Evolutionary conservation across 352 stramenopile genomes (phyloP).

Genomic region (Globisporangium mamillatum): DNA sequence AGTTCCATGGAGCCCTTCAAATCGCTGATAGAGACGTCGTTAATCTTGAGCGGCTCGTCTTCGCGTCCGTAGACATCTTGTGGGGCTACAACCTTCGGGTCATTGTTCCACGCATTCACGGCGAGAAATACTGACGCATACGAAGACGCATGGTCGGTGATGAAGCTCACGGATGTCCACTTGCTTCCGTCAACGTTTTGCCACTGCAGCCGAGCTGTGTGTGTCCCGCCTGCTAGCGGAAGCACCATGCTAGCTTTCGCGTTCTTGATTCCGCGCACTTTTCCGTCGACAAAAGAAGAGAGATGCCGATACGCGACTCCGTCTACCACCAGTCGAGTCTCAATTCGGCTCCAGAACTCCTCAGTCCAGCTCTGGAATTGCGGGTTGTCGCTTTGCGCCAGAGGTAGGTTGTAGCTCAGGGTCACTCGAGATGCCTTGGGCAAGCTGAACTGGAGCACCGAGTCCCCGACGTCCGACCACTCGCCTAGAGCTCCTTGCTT

Average conservation of each 20-base stretch:
- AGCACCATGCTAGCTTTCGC: slow-evolving; percentile 66
- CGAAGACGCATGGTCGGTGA: slow-evolving; percentile 61
- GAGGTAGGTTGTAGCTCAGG: slow-evolving; percentile 71
- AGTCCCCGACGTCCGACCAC: slow-evolving; percentile 79
- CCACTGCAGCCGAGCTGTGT: slow-evolving; percentile 70
- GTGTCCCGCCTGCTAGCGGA: slow-evolving; percentile 45
- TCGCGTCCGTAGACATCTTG: slow-evolving; percentile 35
- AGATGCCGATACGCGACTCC: slow-evolving; percentile 65
- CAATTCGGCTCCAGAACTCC: slow-evolving; percentile 49
- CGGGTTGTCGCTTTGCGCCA: slow-evolving; percentile 71
- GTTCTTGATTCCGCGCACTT: slow-evolving; percentile 70
- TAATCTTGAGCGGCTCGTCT: slow-evolving; percentile 45
- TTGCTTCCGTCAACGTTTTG: slow-evolving; percentile 68
- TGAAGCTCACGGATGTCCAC: slow-evolving; percentile 67
- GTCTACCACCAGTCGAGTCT: slow-evolving; percentile 65
- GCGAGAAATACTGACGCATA: slow-evolving; percentile 70
- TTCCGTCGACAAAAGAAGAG: slow-evolving; percentile 64
- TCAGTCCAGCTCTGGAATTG: slow-evolving; percentile 50
- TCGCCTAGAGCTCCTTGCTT: slow-evolving; percentile 26
- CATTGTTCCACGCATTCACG: slow-evolving; percentile 70
- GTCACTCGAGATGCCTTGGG: slow-evolving; percentile 50
- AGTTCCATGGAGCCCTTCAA: slow-evolving; percentile 43
- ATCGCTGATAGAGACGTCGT: slow-evolving; percentile 44
- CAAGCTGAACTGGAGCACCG: slow-evolving; percentile 68
- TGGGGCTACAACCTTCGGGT: slow-evolving; percentile 47